phyloP scores from a whole-genome alignment of 176 grass and related monocot genomes.

The Zoysia pacifica region DNA sequence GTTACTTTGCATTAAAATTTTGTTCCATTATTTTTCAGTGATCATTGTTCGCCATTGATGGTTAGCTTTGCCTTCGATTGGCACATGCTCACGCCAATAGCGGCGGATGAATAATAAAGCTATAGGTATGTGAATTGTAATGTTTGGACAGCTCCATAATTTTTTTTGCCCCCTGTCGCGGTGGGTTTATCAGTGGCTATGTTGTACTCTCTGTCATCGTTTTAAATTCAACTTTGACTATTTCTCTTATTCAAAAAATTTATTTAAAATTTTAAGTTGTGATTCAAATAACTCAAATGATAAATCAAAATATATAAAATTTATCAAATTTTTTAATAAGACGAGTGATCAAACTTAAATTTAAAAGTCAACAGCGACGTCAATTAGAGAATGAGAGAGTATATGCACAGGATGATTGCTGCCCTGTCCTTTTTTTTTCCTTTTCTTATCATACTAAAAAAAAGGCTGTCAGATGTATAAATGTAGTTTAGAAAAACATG shows the following conservation, averaged over 20 bases:
- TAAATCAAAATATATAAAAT: too few relatives aligned
- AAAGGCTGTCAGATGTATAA: background rate
- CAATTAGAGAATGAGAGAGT: too few relatives aligned
- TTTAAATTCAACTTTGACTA: too few relatives aligned
- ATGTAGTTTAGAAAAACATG: background rate
- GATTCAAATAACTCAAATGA: too few relatives aligned
- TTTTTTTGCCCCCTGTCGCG: background rate
- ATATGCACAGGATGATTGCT: background rate
- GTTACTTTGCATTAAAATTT: background rate
- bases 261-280: too few relatives aligned
- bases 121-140: slow-evolving; percentile 31
- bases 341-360: too few relatives aligned
- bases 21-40: background rate
- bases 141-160: background rate
- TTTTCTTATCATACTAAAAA: background rate
- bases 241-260: too few relatives aligned
- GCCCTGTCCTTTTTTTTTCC: background rate
- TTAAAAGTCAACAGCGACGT: too few relatives aligned
- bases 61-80: slow-evolving; percentile 16
- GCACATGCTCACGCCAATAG: background rate
- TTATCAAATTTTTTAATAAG: too few relatives aligned
- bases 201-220: too few relatives aligned
- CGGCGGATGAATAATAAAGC: slow-evolving; percentile 6
- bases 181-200: background rate
- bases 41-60: background rate